Percentiles rank a stretch among this genome's conserved stretches.
Evolutionary conservation across 176 grass and related monocot genomes (phyloP).

Genomic region (Carex scoparia): DNA sequence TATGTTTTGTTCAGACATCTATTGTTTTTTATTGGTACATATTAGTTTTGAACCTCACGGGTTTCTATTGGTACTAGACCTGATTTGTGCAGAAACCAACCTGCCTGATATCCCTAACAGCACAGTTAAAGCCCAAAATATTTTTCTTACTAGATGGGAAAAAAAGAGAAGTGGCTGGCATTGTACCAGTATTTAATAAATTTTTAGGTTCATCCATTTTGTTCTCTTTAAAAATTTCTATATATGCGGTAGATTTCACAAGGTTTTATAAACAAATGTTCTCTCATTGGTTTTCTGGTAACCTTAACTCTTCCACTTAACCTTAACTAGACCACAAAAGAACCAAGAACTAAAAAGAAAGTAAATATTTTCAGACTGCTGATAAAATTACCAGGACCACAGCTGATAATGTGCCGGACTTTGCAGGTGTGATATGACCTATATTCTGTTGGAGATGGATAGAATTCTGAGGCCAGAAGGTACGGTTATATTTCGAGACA

Average conservation of each 20-base stretch:
- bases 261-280: not conserved
- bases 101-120: not conserved
- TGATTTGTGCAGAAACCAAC: not conserved
- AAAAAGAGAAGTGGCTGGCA: not conserved
- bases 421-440: slow-evolving; percentile 60
- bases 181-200: not conserved
- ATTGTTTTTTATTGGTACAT: too few relatives aligned
- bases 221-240: not conserved
- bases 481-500: slow-evolving; percentile 60
- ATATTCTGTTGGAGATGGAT: slow-evolving; percentile 72
- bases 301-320: not conserved
- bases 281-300: not conserved
- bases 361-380: not conserved
- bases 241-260: not conserved
- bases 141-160: not conserved
- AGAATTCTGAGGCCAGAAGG: slow-evolving; percentile 73
- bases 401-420: not conserved
- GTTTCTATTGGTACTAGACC: not conserved
- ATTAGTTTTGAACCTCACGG: not conserved
- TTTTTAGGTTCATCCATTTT: not conserved
- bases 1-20: not conserved
- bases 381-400: not conserved
- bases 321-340: not conserved
- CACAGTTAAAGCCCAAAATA: not conserved
- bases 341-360: not conserved